A percentile compares a stretch with the other conserved stretches of the same genome.
Evolutionary conservation across 352 stramenopile genomes (phyloP).

Genomic region (Pythium scleroteichum): DNA sequence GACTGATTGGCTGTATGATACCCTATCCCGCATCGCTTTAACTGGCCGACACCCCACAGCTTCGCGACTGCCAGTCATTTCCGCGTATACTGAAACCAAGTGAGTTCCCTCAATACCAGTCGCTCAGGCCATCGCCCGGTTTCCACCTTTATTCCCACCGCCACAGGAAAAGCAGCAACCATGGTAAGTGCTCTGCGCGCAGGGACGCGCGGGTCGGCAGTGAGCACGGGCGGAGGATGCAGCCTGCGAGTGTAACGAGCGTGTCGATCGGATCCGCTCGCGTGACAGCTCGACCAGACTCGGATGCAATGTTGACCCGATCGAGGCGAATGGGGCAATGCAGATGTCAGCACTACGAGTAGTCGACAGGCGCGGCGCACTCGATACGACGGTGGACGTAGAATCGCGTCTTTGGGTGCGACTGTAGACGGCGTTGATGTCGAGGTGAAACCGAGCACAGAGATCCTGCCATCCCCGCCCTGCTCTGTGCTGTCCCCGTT

Average conservation of each 20-base stretch:
- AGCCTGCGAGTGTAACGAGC: background rate
- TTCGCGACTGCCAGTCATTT: constrained; percentile 86
- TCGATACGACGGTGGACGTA: too few species aligned
- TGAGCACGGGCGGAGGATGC: background rate
- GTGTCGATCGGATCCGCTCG: too few species aligned
- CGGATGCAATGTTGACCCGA: background rate
- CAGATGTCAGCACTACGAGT: too few species aligned
- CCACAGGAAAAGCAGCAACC: constrained; percentile 88
- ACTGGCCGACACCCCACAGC: constrained; percentile 43
- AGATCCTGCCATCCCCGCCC: too few species aligned
- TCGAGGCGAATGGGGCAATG: background rate
- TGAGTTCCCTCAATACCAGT: constrained; percentile 42
- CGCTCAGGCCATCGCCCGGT: constrained; percentile 27
- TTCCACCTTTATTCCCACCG: constrained; percentile 76
- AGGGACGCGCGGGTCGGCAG: constrained; percentile 1
- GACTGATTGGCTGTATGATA: constrained; percentile 11
- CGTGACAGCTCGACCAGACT: too few species aligned
- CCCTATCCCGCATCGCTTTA: constrained; percentile 23
- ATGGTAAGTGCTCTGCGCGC: constrained; percentile 50
- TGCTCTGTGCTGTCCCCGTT: too few species aligned
- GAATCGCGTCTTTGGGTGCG: too few species aligned
- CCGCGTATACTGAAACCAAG: constrained; percentile 64
- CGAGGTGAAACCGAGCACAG: too few species aligned
- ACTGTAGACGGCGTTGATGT: background rate
- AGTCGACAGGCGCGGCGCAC: too few species aligned